These are phyloP conservation scores for Schizothecium vesticola DNA, from an alignment of 495 filamentous ascomycete genomes.

Conservation along the genomic window DNA sequence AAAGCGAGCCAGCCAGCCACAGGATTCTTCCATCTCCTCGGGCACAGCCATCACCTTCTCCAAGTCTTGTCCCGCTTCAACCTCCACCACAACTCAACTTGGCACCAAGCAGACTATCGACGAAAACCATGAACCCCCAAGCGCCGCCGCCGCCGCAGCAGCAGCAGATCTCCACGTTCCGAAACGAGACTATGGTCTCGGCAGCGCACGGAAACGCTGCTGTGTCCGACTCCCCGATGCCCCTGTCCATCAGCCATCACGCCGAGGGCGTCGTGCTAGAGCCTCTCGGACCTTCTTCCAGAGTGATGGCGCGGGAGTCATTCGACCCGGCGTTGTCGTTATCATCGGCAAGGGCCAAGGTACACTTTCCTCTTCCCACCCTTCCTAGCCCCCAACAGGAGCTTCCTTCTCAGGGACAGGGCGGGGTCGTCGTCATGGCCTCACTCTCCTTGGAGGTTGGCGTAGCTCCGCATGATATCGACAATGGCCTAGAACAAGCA, in stretches of 20 bases:
- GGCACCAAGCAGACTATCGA: neutral
- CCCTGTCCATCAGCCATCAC: neutral
- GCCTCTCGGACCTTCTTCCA: neutral
- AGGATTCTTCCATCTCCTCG: too few relatives aligned
- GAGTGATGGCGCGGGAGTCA: neutral
- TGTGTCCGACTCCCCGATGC: neutral
- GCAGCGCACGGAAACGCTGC: neutral
- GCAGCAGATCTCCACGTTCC: neutral
- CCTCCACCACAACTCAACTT: neutral
- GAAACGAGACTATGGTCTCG: slow-evolving; percentile 1
- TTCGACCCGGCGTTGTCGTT: too few relatives aligned
- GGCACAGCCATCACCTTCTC: too few relatives aligned
- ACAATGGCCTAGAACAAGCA: neutral
- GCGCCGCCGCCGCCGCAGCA: neutral
- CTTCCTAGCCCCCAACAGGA: neutral
- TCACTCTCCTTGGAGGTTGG: neutral
- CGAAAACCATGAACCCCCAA: neutral
- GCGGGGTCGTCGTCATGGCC: neutral
- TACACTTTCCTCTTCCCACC: neutral
- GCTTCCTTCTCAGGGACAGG: neutral
- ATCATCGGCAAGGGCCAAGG: neutral
- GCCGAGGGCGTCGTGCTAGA: neutral
- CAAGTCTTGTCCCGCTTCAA: too few relatives aligned
- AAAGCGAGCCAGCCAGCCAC: too few relatives aligned
- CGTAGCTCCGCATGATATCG: neutral